A percentile compares a stretch with the other conserved stretches of the same genome.
phyloP scores from a whole-genome alignment of 345 rosid genomes.

The Abelmoschus esculentus region DNA sequence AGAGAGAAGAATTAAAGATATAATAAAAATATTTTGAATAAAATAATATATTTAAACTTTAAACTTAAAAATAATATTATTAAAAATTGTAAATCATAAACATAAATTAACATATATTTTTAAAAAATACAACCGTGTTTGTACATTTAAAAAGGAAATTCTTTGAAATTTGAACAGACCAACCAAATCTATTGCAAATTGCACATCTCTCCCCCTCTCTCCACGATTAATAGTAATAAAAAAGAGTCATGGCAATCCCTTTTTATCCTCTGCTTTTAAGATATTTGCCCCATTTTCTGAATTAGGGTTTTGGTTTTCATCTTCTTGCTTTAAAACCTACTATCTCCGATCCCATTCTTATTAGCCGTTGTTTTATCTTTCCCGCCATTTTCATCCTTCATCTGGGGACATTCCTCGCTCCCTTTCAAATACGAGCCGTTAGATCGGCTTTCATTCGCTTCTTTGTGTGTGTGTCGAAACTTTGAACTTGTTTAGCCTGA shows the following conservation, averaged over 20 bases:
- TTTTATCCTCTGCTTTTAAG: background rate
- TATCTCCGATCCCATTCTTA: constrained; percentile 27
- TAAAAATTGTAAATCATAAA: too few species aligned
- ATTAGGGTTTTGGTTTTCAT: constrained; percentile 44
- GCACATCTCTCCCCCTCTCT: background rate
- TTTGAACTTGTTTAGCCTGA: constrained; percentile 4
- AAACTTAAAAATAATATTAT: too few species aligned
- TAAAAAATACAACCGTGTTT: too few species aligned
- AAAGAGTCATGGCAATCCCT: background rate
- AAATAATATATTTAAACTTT: too few species aligned
- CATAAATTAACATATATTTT: too few species aligned
- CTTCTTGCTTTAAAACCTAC: constrained; percentile 19
- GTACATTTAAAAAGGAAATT: too few species aligned
- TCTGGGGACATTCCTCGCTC: constrained; percentile 20
- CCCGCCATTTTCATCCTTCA: constrained; percentile 55
- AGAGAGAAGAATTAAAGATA: too few species aligned
- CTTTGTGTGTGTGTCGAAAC: background rate
- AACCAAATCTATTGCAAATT: too few species aligned
- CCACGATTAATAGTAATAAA: constrained; percentile 1
- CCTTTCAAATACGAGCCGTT: constrained; percentile 41
- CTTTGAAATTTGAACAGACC: too few species aligned
- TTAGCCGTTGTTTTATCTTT: constrained; percentile 43
- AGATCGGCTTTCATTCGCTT: constrained; percentile 27
- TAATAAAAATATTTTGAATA: too few species aligned
- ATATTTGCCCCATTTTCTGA: constrained; percentile 17